Conservation (phyloP, 1,284 basidiomycete genomes). For the Leucoagaricus sp. region DNA sequence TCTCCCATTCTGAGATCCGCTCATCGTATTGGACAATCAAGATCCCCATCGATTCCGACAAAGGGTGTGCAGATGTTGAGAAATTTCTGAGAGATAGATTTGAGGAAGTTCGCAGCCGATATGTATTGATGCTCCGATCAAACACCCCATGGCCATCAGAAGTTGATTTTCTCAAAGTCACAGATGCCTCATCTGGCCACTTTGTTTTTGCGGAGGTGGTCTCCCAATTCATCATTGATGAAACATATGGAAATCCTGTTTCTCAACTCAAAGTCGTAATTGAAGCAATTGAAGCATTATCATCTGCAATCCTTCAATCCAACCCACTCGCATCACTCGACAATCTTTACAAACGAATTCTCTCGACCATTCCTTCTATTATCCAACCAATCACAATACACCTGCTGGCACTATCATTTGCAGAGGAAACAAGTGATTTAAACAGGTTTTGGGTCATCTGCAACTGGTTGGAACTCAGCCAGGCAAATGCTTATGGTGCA, state of each 20-base stretch:
- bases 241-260: not conserved
- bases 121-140: too few species aligned
- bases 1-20: not conserved
- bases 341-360: not conserved
- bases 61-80: conserved; percentile 2
- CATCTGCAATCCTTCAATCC: not conserved
- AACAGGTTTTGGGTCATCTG: not conserved
- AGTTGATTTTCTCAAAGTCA: not conserved
- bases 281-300: not conserved
- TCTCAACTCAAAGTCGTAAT: not conserved
- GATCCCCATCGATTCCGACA: not conserved
- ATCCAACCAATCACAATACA: not conserved
- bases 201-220: conserved; percentile 1
- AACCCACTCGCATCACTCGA: not conserved
- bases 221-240: not conserved
- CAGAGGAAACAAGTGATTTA: too few species aligned
- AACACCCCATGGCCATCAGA: not conserved
- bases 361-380: not conserved
- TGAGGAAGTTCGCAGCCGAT: not conserved
- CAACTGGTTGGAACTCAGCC: not conserved
- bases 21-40: not conserved
- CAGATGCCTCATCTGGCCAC: not conserved
- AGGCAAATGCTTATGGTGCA: conserved; percentile 1
- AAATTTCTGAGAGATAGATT: not conserved
- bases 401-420: not conserved